phyloP scores from a whole-genome alignment of 2,329 filamentous ascomycete species.

The Diaporthe helianthi region DNA sequence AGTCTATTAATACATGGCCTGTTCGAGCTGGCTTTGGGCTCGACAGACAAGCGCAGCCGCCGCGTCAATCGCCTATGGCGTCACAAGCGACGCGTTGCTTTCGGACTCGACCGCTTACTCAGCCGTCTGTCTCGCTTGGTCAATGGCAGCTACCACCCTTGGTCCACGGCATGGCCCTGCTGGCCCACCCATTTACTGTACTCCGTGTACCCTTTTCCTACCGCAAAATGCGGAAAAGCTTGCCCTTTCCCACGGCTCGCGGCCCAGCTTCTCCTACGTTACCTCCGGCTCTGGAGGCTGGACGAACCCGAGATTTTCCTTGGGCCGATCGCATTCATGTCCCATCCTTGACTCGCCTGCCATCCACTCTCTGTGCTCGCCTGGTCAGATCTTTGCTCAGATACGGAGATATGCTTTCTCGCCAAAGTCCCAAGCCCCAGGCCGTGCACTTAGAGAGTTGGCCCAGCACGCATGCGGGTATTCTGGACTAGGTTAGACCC shows the following conservation, averaged over 20 bases:
- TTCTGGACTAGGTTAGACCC: neutral
- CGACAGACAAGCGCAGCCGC: constrained; percentile 28
- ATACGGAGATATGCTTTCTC: constrained; percentile 6
- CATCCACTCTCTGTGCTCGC: constrained; percentile 17
- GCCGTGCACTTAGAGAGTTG: neutral
- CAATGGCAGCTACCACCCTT: neutral
- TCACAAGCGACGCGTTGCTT: neutral
- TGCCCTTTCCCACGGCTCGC: constrained; percentile 8
- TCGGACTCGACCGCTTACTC: constrained; percentile 17
- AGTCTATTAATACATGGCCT: constrained; percentile 24
- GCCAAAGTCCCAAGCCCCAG: neutral
- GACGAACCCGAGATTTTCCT: constrained; percentile 23
- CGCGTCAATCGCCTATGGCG: constrained; percentile 15
- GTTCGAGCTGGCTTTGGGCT: neutral
- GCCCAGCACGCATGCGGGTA: neutral
- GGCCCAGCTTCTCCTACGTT: constrained; percentile 19
- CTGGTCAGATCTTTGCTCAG: constrained; percentile 12
- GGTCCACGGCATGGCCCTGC: constrained; percentile 1
- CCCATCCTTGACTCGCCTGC: constrained; percentile 18
- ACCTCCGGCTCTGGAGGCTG: constrained; percentile 22
- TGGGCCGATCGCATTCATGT: constrained; percentile 24
- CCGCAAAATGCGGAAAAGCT: constrained; percentile 25
- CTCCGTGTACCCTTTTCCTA: constrained; percentile 1
- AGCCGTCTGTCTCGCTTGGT: constrained; percentile 14
- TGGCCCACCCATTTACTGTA: constrained; percentile 1